phyloP scores from a whole-genome alignment of 2,329 filamentous ascomycete genomes.

The Fusarium neocosmosporiellum region DNA sequence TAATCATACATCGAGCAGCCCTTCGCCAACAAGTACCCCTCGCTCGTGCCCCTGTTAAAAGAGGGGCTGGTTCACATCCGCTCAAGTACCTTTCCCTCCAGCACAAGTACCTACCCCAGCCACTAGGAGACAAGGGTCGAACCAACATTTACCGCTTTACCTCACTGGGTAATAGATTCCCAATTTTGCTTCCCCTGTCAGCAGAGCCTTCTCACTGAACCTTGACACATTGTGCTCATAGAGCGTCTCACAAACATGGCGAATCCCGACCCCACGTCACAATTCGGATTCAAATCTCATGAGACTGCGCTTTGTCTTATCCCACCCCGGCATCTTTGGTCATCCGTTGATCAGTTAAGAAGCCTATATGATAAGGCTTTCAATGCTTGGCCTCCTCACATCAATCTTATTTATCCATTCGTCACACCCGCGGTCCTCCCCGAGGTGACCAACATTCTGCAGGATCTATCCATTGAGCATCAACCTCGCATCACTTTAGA shows the following conservation, averaged over 20 bases:
- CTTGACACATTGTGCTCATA: background rate
- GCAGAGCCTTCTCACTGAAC: background rate
- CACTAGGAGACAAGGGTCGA: background rate
- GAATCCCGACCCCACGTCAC: background rate
- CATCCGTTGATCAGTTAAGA: conserved; percentile 64
- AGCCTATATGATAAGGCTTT: conserved; percentile 71
- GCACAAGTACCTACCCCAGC: background rate
- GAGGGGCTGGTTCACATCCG: background rate
- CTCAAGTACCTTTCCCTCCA: background rate
- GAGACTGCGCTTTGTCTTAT: conserved; percentile 72
- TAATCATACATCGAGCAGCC: background rate
- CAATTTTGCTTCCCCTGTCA: background rate
- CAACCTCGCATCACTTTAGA: conserved; percentile 50
- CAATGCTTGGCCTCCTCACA: conserved; percentile 72
- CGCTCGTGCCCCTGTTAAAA: background rate
- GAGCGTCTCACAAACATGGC: conserved; percentile 23
- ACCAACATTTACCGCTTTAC: background rate
- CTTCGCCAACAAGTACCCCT: background rate
- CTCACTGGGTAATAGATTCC: background rate
- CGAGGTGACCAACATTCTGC: conserved; percentile 51
- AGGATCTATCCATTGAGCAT: conserved; percentile 21
- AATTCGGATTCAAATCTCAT: conserved; percentile 51
- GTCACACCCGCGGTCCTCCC: conserved; percentile 60
- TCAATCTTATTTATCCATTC: conserved; percentile 76
- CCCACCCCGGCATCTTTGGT: conserved; percentile 61